phyloP scores from a whole-genome alignment of 768 basidiomycete genomes.

The Boletus huronensis region DNA sequence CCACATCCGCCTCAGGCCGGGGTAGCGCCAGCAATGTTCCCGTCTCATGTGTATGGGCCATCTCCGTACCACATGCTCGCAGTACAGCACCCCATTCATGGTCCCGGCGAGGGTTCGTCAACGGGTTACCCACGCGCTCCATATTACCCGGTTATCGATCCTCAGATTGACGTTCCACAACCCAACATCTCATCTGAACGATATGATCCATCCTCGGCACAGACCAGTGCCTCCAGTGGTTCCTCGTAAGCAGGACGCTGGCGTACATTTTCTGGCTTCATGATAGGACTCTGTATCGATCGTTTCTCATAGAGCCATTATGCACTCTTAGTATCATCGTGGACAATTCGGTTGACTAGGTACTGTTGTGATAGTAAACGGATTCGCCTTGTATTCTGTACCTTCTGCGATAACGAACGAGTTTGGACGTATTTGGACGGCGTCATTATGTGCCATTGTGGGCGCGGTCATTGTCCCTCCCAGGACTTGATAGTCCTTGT shows the following conservation, averaged over 20 bases:
- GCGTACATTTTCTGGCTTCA: background rate
- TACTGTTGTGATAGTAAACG: background rate
- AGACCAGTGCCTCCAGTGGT: constrained; percentile 2
- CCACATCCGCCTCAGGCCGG: constrained; percentile 16
- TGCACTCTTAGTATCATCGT: background rate
- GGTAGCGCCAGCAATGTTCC: constrained; percentile 19
- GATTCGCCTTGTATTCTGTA: constrained; percentile 5
- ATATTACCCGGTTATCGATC: constrained; percentile 43
- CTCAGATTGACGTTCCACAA: constrained; percentile 32
- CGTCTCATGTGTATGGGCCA: constrained; percentile 27
- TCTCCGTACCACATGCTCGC: constrained; percentile 29
- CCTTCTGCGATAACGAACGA: constrained; percentile 1
- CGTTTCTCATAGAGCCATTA: background rate
- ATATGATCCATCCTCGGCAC: constrained; percentile 26
- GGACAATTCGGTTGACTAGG: background rate
- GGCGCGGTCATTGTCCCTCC: constrained; percentile 1
- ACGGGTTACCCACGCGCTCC: constrained; percentile 22
- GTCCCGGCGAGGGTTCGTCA: constrained; percentile 23
- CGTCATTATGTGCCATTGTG: background rate
- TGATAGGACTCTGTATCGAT: background rate
- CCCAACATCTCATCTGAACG: constrained; percentile 34
- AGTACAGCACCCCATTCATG: constrained; percentile 20
- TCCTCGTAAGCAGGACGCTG: constrained; percentile 13
- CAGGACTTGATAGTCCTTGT: constrained; percentile 16
- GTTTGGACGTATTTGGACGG: constrained; percentile 27